Evolutionary conservation across 2,329 filamentous ascomycete genomes (phyloP).

Genomic region (Phialocephala sp.): DNA sequence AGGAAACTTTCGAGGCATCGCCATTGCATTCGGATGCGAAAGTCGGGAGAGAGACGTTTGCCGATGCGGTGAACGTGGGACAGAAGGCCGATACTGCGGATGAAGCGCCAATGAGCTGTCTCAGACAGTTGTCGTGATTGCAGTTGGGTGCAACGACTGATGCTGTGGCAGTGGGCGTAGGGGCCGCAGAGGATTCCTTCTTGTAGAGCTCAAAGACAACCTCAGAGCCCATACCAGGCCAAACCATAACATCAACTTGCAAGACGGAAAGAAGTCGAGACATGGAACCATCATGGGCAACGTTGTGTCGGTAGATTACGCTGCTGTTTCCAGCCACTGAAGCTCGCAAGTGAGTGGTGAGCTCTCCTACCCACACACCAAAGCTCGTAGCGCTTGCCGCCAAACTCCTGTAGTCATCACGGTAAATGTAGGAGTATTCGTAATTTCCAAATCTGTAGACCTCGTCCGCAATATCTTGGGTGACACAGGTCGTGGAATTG

Average conservation of each 20-base stretch:
- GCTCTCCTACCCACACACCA: slow-evolving; percentile 77
- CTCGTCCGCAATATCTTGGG: slow-evolving; percentile 64
- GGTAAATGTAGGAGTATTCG: slow-evolving; percentile 81
- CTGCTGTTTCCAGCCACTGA: slow-evolving; percentile 50
- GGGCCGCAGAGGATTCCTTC: slow-evolving; percentile 41
- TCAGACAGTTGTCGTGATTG: slow-evolving; percentile 43
- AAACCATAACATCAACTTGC: slow-evolving; percentile 78
- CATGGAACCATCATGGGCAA: slow-evolving; percentile 80
- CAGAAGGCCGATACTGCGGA: slow-evolving; percentile 38
- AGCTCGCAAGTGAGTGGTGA: slow-evolving; percentile 68
- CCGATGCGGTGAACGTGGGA: slow-evolving; percentile 32
- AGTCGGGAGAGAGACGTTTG: slow-evolving; percentile 27
- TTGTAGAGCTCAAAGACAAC: slow-evolving; percentile 77
- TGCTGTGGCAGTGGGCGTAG: slow-evolving; percentile 28
- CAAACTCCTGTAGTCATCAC: slow-evolving; percentile 67
- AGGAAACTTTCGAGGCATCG: slow-evolving; percentile 32
- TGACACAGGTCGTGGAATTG: slow-evolving; percentile 63
- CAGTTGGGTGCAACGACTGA: slow-evolving; percentile 34
- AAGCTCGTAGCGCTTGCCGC: slow-evolving; percentile 64
- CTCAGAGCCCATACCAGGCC: slow-evolving; percentile 84
- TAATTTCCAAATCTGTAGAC: slow-evolving; percentile 81
- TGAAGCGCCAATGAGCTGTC: slow-evolving; percentile 40
- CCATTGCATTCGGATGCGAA: slow-evolving; percentile 41
- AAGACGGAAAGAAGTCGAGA: slow-evolving; percentile 71
- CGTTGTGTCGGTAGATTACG: slow-evolving; percentile 72